Percentiles rank a stretch among this genome's conserved stretches.
These are phyloP conservation scores for Aspergillus bertholletiae DNA, from an alignment of 495 filamentous ascomycete genomes.

Conservation along the genomic window DNA sequence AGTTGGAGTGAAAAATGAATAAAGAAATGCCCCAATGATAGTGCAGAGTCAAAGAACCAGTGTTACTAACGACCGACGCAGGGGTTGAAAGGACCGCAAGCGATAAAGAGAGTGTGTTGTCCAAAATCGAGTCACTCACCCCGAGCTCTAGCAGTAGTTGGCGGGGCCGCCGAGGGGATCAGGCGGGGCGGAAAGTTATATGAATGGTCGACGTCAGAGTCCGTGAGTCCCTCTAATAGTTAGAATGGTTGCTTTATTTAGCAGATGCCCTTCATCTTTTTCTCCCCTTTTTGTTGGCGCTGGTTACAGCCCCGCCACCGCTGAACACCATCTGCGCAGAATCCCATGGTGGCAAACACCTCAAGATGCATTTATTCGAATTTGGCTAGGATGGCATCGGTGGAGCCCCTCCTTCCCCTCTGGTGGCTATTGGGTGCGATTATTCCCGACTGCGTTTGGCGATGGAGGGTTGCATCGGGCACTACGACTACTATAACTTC, in stretches of 20 bases:
- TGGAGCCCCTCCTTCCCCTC: too few relatives aligned
- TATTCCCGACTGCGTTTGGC: not conserved
- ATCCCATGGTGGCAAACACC: too few relatives aligned
- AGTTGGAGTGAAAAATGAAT: not conserved
- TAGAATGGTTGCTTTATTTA: not conserved
- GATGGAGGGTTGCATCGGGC: not conserved
- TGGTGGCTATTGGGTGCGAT: not conserved
- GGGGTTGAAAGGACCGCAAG: not conserved
- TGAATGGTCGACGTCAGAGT: constrained; percentile 5
- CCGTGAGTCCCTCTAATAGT: too few relatives aligned
- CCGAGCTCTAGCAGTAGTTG: not conserved
- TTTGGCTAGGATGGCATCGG: too few relatives aligned
- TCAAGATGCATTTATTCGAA: too few relatives aligned
- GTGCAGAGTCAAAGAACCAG: not conserved
- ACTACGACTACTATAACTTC: not conserved
- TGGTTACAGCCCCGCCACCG: too few relatives aligned
- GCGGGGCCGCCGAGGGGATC: constrained; percentile 19
- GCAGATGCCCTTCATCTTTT: not conserved
- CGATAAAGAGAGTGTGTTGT: not conserved
- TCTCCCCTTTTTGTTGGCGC: not conserved
- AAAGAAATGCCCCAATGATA: not conserved
- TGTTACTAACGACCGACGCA: not conserved
- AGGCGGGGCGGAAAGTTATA: constrained; percentile 33
- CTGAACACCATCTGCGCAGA: too few relatives aligned
- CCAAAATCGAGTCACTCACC: not conserved